A percentile compares a stretch with the other conserved stretches of the same genome.
These are phyloP conservation scores for Funneliformis geosporum DNA, from an alignment of 192 early-diverging fungal species.

Conservation along the genomic window DNA sequence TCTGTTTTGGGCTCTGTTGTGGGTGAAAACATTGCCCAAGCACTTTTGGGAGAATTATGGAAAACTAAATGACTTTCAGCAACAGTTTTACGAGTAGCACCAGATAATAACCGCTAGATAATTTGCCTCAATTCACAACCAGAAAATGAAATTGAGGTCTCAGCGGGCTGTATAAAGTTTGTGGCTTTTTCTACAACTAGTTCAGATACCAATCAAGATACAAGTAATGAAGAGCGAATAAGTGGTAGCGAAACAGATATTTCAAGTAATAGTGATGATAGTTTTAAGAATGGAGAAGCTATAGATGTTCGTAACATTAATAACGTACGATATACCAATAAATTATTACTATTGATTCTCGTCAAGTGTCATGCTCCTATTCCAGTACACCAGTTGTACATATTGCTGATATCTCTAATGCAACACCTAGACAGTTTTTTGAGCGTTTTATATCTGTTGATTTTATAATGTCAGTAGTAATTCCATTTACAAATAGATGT, in stretches of 20 bases:
- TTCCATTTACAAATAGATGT: conserved; percentile 9
- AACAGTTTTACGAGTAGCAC: background rate
- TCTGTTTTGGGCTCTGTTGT: background rate
- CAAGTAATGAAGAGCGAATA: background rate
- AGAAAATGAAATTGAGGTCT: conserved; percentile 2
- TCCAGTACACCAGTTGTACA: background rate
- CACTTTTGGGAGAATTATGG: background rate
- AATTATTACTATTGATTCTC: conserved; percentile 6
- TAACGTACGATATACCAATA: background rate
- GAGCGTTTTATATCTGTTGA: background rate
- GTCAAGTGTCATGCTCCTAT: background rate
- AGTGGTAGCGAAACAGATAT: background rate
- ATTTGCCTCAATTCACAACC: background rate
- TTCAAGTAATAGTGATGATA: background rate
- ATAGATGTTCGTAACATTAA: background rate
- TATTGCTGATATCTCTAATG: conserved; percentile 1
- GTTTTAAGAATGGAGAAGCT: background rate
- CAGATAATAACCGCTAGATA: background rate
- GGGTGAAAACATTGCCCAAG: background rate
- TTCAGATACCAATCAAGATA: background rate
- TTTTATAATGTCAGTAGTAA: conserved; percentile 19
- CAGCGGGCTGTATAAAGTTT: background rate
- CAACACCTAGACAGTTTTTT: conserved; percentile 7
- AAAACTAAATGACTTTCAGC: background rate
- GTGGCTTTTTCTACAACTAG: background rate